Conservation (phyloP, 2,329 filamentous ascomycete genomes). For the Aspergillus luchuensis region DNA sequence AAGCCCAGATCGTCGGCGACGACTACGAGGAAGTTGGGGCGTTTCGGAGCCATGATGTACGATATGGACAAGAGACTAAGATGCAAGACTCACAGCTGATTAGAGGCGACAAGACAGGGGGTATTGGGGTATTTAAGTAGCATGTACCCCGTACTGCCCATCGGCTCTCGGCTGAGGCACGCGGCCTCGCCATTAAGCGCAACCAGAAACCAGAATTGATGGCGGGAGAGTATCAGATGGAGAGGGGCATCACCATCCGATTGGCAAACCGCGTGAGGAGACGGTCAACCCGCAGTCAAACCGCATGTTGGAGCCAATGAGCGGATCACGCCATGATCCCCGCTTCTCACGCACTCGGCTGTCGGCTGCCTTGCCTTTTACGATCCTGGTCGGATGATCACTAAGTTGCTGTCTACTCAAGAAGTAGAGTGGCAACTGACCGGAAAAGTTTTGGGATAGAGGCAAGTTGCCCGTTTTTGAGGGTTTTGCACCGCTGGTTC, state of each 20-base stretch:
- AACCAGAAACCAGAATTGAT: too few species aligned
- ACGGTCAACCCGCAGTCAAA: background rate
- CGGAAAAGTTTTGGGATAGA: background rate
- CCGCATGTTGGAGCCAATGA: background rate
- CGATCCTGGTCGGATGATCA: background rate
- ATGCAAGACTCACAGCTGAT: background rate
- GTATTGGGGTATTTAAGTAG: background rate
- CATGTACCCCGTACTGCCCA: background rate
- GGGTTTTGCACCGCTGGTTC: too few species aligned
- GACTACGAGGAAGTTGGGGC: constrained; percentile 63
- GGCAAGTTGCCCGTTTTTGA: background rate
- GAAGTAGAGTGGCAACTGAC: background rate
- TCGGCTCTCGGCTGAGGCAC: constrained; percentile 2
- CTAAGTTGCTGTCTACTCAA: background rate
- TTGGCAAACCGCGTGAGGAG: background rate
- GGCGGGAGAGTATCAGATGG: background rate
- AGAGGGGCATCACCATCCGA: background rate
- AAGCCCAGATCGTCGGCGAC: constrained; percentile 64
- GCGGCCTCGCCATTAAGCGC: background rate
- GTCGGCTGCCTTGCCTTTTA: background rate
- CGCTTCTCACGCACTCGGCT: constrained; percentile 2
- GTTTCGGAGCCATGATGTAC: constrained; percentile 39
- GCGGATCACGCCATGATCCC: background rate
- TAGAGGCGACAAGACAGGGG: background rate
- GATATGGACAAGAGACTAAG: background rate